Evolutionary conservation across 2,329 filamentous ascomycete species (phyloP), one percentile per base, ranked within the genome.

Genomic region (Aspergillus melleus): DNA sequence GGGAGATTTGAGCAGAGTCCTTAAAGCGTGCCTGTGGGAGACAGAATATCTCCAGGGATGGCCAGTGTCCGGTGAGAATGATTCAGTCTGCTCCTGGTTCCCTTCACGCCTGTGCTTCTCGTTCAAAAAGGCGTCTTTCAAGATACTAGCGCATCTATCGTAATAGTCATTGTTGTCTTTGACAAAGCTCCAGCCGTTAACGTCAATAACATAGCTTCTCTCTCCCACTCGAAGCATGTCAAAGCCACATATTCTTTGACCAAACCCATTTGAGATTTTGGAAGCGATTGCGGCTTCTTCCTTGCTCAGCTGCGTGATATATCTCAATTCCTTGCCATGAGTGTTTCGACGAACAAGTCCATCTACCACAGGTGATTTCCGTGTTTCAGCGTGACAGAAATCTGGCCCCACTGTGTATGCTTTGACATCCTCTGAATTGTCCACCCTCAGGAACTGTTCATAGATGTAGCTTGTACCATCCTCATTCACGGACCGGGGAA

Each of bases 91-190:
- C 58, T 77, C 68, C 60, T 72, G 54, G 36, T 68, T 63, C 53
- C 76, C 72, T 61, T 78, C 69, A 49, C 64, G 67, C 61, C 69
- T 69, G 59, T 75, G 69, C 70, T 88, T 91, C 75, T 97, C 94
- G 64, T 87, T 87, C 64, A 96, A 82, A 66, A 99, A 98, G 72
- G 96, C 91, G 6, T 95, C 89, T 71, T 88, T 91, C 54, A 99
- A 80, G 52, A 98, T 96, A 61, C 83, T 88, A 22, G 95, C 88
- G 67, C 90, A 95, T 70, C 92, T 91, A 70, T 98, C 91, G 74
- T 99, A 99, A 76, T 99, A 99, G 61, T 96, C 93, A 63, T 97
- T 94, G 70, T 99, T 99, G 75, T 99, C 96, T 75, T 99, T 99
- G 75, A 99, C 95, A 70, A 99, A 99, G 72, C 94, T 98, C 96